Conservation (phyloP, 805 yeast genomes). For the Yamadazyma phyllophila region DNA sequence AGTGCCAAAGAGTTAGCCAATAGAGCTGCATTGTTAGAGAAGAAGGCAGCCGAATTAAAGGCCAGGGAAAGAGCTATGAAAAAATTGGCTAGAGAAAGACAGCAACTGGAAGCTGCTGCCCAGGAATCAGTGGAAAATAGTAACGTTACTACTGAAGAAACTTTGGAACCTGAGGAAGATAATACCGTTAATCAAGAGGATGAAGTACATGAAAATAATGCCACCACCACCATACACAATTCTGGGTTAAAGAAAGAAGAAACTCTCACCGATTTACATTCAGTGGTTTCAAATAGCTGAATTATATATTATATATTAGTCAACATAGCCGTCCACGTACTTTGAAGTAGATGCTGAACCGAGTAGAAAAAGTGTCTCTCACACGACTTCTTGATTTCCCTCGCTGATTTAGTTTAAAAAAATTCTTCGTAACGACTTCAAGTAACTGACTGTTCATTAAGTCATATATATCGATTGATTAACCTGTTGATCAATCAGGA, state of each 20-base stretch:
- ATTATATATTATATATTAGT: background rate
- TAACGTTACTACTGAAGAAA: constrained; percentile 5
- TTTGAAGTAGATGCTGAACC: background rate
- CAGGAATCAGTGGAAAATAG: constrained; percentile 1
- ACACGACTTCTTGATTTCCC: constrained; percentile 2
- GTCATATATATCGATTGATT: background rate
- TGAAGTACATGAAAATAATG: background rate
- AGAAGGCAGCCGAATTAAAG: constrained; percentile 70
- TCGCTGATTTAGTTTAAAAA: constrained; percentile 5
- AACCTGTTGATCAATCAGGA: background rate
- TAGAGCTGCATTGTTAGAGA: constrained; percentile 75
- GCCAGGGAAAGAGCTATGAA: constrained; percentile 57
- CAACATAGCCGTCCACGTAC: background rate
- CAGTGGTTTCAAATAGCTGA: constrained; percentile 19
- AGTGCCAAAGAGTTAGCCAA: constrained; percentile 70
- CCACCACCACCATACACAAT: constrained; percentile 10
- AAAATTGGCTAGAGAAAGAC: constrained; percentile 32
- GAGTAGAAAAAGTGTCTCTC: background rate
- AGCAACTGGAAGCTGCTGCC: constrained; percentile 3
- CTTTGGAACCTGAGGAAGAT: constrained; percentile 3
- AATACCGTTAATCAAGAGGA: background rate
- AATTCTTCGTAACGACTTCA: background rate
- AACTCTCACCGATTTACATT: constrained; percentile 53
- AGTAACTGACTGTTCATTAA: background rate
- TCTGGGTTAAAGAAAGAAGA: constrained; percentile 43